Base-by-base conservation (phyloP, 2,329 filamentous ascomycete species). In the Colletotrichum sp. region DNA sequence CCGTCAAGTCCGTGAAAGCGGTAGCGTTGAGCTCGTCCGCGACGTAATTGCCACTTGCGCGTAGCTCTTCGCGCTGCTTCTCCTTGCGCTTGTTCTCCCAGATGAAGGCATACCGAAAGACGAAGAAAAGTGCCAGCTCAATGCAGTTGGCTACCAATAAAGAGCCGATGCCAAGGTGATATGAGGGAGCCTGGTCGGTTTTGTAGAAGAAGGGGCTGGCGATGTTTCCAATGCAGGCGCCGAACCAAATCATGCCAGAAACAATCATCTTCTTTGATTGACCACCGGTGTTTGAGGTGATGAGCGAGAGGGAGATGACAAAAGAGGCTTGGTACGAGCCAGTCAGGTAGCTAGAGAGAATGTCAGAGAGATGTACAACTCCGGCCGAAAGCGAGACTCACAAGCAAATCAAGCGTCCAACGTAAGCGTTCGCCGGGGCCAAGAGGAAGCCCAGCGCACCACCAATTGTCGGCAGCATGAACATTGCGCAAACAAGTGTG, bases 211-310 rank as follows among this genome's bases (percentile, higher is more conserved):
- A 92, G 0, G 92, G 92, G 0, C 91, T 89, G 6, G 87, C 88
- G 57, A 93, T 91, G 79, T 93, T 93, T 7, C 91, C 91, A 2
- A 89, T 86, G 79, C 90, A 92, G 72, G 90, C 90, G 1, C 90
- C 90, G 12, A 93, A 84, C 83, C 91, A 92, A 3, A 92, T 85
- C 72, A 91, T 88, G 2, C 89, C 91, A 26, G 91, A 92, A n/a
- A 91, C 91, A 30, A 92, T 89, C 62, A 93, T 90, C 80, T 93
- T 92, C 80, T 93, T 93, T 2, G 90, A 92, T 77, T 92, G 90
- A 0, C 91, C 91, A 1, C 85, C 87, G 0, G 86, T 87, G 78
- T 90, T 90, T 48, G 87, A 87, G 0, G 88, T 89, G 57, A 87
- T 86, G 74, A 90, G 84, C 2, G 85, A 86, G 0, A 90, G 82